Evolutionary conservation across 2,329 filamentous ascomycete species (phyloP).

Genomic region (Penicillium vulpinum): DNA sequence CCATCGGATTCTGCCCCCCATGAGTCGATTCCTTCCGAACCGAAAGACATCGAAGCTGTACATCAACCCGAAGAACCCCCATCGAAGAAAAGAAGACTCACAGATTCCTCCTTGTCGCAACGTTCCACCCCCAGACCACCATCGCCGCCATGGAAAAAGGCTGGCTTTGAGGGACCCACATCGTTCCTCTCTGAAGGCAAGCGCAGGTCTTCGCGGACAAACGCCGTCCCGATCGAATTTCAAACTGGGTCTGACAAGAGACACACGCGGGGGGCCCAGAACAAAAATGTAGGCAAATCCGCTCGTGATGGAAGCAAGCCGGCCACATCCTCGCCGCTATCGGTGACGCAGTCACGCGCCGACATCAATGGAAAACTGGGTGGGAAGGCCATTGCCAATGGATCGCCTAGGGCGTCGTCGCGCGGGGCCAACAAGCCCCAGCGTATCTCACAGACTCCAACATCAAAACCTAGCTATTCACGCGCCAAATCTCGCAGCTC

Average conservation of each 20-base stretch:
- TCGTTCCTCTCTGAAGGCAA: slow-evolving; percentile 69
- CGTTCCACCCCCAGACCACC: slow-evolving; percentile 43
- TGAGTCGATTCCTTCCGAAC: slow-evolving; percentile 29
- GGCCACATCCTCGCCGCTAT: slow-evolving; percentile 34
- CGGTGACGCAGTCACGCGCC: slow-evolving; percentile 30
- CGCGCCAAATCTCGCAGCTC: slow-evolving; percentile 35
- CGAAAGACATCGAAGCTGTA: slow-evolving; percentile 31
- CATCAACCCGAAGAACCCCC: slow-evolving; percentile 42
- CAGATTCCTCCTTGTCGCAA: slow-evolving; percentile 35
- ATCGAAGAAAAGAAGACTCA: slow-evolving; percentile 48
- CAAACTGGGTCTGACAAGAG: slow-evolving; percentile 51
- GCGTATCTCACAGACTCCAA: slow-evolving; percentile 30
- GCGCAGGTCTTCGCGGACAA: slow-evolving; percentile 61
- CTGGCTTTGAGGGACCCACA: slow-evolving; percentile 81
- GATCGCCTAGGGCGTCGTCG: slow-evolving; percentile 30
- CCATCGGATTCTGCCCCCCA: slow-evolving; percentile 22
- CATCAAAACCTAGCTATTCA: slow-evolving; percentile 25
- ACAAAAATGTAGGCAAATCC: slow-evolving; percentile 35
- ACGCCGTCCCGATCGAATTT: slow-evolving; percentile 48
- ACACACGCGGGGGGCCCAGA: slow-evolving; percentile 45
- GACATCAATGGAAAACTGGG: slow-evolving; percentile 33
- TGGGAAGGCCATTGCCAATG: slow-evolving; percentile 34
- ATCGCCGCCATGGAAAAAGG: slow-evolving; percentile 93
- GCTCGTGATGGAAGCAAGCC: slow-evolving; percentile 26
- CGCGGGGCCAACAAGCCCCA: slow-evolving; percentile 26